Conservation (phyloP, 805 yeast species). For the Sugiyamaella americana region DNA sequence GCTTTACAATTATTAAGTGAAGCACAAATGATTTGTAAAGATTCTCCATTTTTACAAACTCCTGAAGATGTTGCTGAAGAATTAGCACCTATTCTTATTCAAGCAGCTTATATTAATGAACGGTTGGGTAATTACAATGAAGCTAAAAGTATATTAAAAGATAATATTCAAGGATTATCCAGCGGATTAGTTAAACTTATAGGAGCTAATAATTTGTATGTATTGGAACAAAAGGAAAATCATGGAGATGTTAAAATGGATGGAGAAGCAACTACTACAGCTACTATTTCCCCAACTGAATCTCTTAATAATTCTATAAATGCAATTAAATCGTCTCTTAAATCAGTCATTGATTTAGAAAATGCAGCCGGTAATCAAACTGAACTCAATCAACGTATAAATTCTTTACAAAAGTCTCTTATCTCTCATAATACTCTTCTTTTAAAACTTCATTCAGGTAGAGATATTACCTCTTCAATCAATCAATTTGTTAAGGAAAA, state of each 20-base stretch:
- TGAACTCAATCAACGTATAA: not conserved
- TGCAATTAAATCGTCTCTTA: constrained; percentile 13
- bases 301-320: constrained; percentile 7
- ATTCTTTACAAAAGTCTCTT: constrained; percentile 1
- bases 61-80: constrained; percentile 46
- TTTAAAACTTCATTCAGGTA: constrained; percentile 36
- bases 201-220: constrained; percentile 16
- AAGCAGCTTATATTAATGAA: constrained; percentile 51
- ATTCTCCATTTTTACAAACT: constrained; percentile 32
- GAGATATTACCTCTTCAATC: constrained; percentile 19
- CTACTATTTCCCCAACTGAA: not conserved
- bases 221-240: constrained; percentile 7
- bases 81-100: constrained; percentile 50
- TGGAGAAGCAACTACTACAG: not conserved
- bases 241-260: not conserved
- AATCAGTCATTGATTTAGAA: constrained; percentile 1
- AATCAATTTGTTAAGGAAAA: constrained; percentile 8
- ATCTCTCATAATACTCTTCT: constrained; percentile 38
- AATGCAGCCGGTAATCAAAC: constrained; percentile 25
- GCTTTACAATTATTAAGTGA: constrained; percentile 42
- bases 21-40: constrained; percentile 41
- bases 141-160: constrained; percentile 36
- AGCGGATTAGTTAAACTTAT: constrained; percentile 12
- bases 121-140: constrained; percentile 33
- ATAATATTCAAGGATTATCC: constrained; percentile 21